These are phyloP conservation scores for Draba incana DNA, from an alignment of 345 rosid species.

Conservation along the genomic window DNA sequence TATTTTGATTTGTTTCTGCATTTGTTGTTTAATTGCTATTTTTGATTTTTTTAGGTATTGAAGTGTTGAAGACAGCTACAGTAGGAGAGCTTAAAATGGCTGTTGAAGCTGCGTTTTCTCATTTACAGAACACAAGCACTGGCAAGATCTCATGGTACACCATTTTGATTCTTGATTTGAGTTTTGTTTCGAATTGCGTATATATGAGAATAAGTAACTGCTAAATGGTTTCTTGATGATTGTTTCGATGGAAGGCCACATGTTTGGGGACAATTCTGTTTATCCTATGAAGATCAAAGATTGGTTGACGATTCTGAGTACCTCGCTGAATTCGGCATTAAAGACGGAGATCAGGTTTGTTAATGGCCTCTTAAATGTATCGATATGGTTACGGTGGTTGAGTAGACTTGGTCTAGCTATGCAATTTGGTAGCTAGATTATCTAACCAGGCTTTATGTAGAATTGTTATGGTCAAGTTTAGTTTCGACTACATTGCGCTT, in stretches of 20 bases:
- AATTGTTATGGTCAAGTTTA: slow-evolving; percentile 1
- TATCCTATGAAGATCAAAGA: slow-evolving; percentile 60
- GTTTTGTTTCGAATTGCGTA: neutral
- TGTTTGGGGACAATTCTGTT: slow-evolving; percentile 88
- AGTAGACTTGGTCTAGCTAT: neutral
- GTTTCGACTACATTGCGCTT: neutral
- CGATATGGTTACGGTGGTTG: slow-evolving; percentile 4
- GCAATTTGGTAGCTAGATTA: slow-evolving; percentile 20
- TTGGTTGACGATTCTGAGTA: slow-evolving; percentile 55
- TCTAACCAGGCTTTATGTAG: neutral
- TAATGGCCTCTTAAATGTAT: neutral
- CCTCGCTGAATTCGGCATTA: slow-evolving; percentile 64
- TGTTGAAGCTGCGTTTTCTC: slow-evolving; percentile 76
- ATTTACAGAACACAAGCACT: slow-evolving; percentile 60
- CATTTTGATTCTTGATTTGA: neutral
- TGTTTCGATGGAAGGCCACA: slow-evolving; percentile 63
- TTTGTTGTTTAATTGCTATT: too few species aligned
- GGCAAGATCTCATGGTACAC: slow-evolving; percentile 78
- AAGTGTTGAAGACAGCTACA: slow-evolving; percentile 63
- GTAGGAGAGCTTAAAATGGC: slow-evolving; percentile 71
- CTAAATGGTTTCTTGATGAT: slow-evolving; percentile 14
- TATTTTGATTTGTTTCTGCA: too few species aligned
- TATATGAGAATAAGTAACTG: neutral
- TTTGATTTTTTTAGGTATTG: slow-evolving; percentile 48
- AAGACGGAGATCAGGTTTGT: slow-evolving; percentile 82